Base-by-base conservation (phyloP, 2,329 filamentous ascomycete species). In the Fusarium torulosum region DNA sequence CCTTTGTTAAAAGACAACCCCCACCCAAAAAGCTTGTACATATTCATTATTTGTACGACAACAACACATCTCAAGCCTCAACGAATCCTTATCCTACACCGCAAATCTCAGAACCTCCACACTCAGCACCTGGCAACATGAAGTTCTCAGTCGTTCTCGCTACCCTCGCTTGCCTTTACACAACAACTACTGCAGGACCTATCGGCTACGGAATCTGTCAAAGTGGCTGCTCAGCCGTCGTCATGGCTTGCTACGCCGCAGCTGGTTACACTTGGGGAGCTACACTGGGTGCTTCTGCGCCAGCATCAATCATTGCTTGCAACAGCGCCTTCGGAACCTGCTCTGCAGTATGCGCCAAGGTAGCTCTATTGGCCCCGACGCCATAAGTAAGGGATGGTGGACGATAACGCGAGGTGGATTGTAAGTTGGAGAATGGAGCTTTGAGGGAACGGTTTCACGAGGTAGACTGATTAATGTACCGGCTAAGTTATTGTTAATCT, bases 241-340 rank as follows among this genome's bases (percentile, higher is more conserved):
- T 23, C 3, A 59, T 59, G 43, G 53, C 43, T 31, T 59, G 43
- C 20, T 59, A 59, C 3, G 31, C 17, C 10, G 53, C 53, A 19
- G 57, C 37, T 7, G 57, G 53, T 0, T 41, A 14, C 8, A 59
- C 53, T 2, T 59, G 43, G 57, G 53, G 57, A 29, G 57, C 57
- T 13, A 59, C 57, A 3, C 2, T 19, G 1, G 57, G 53, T 6
- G 38, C 14, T 1, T 31, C 56, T 15, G 57, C 57, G 5, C 57
- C 57, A 17, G 43, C 53, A 17, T 35, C 31, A 5, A 53, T 53
- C 33, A 15, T 43, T 3, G 57, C 54, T 1, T 52, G 44, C 4
- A 60, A 60, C 7, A 27, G 25, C 14, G 57, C 57, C 15, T 60
- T 60, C 9, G 33, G 57, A 7, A 50, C 29, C 4, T 60, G 57